Conservation (phyloP, 148 eudicot species). For the Pouteria glomerata region DNA sequence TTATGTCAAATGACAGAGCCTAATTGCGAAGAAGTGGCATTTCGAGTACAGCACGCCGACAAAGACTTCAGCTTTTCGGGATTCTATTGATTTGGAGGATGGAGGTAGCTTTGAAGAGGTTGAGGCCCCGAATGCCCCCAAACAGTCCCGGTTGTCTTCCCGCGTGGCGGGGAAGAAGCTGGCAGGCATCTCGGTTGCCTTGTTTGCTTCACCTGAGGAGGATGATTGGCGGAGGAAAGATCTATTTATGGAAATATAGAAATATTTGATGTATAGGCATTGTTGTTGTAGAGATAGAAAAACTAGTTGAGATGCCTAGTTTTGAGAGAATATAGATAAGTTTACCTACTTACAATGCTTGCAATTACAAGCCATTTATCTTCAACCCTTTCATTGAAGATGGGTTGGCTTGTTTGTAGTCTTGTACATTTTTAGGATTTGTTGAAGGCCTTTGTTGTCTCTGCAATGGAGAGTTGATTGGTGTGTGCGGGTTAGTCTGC, state of each 20-base stretch:
- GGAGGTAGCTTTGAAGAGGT: slow-evolving; percentile 11
- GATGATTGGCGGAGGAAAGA: slow-evolving; percentile 31
- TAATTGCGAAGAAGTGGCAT: slow-evolving; percentile 54
- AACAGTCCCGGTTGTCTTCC: slow-evolving; percentile 27
- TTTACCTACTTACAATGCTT: slow-evolving; percentile 9
- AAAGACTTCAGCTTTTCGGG: slow-evolving; percentile 37
- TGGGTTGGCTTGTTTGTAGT: slow-evolving; percentile 24
- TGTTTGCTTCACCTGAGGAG: slow-evolving; percentile 37
- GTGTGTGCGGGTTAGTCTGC: not conserved
- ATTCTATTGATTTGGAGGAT: slow-evolving; percentile 25
- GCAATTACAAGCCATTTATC: slow-evolving; percentile 18
- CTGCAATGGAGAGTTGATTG: not conserved
- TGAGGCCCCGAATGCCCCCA: slow-evolving; percentile 68
- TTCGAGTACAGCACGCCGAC: slow-evolving; percentile 65
- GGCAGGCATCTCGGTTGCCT: slow-evolving; percentile 43
- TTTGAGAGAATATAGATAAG: slow-evolving; percentile 2
- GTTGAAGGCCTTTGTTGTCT: slow-evolving; percentile 8
- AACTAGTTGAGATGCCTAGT: not conserved
- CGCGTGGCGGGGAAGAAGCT: slow-evolving; percentile 36
- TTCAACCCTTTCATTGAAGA: slow-evolving; percentile 62
- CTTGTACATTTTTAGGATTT: slow-evolving; percentile 20
- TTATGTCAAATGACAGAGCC: slow-evolving; percentile 34
- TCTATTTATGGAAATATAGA: slow-evolving; percentile 27
- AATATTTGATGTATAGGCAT: slow-evolving; percentile 10
- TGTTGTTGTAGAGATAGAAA: not conserved